These are phyloP conservation scores for Plasmodium coatneyi DNA, from an alignment of 169 alveolate species.

Conservation along the genomic window DNA sequence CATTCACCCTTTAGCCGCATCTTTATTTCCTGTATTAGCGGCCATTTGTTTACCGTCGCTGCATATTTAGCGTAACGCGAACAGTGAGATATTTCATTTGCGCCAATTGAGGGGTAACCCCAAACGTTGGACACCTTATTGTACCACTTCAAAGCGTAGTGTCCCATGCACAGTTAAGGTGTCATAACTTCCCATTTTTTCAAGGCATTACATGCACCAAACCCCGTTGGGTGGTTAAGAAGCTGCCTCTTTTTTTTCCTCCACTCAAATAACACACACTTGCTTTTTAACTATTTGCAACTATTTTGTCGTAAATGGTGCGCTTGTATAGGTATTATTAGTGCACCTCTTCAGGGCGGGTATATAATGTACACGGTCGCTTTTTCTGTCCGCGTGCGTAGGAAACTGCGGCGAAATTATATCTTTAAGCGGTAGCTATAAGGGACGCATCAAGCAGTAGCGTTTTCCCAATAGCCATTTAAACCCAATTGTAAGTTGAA, in stretches of 20 bases:
- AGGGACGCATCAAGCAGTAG: background rate
- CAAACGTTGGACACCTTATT: background rate
- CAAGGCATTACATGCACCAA: background rate
- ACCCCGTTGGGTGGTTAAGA: background rate
- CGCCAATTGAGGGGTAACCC: background rate
- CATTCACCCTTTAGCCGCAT: background rate
- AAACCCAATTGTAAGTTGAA: background rate
- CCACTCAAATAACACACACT: background rate
- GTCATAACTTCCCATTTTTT: background rate
- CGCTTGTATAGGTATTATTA: background rate
- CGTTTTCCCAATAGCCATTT: background rate
- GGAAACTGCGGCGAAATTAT: background rate
- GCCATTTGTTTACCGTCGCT: background rate
- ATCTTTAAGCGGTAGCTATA: background rate
- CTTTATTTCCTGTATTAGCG: background rate
- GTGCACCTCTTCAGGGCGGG: background rate
- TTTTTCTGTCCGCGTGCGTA: background rate
- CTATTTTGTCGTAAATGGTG: background rate
- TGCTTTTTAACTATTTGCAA: background rate
- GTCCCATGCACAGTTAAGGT: background rate
- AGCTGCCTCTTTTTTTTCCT: background rate
- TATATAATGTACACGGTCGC: background rate
- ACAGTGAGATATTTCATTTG: background rate
- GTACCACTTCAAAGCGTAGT: background rate
- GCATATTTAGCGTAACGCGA: background rate